These are phyloP conservation scores for Populus hybrid DNA, from an alignment of 441 rosid species.

Conservation along the genomic window DNA sequence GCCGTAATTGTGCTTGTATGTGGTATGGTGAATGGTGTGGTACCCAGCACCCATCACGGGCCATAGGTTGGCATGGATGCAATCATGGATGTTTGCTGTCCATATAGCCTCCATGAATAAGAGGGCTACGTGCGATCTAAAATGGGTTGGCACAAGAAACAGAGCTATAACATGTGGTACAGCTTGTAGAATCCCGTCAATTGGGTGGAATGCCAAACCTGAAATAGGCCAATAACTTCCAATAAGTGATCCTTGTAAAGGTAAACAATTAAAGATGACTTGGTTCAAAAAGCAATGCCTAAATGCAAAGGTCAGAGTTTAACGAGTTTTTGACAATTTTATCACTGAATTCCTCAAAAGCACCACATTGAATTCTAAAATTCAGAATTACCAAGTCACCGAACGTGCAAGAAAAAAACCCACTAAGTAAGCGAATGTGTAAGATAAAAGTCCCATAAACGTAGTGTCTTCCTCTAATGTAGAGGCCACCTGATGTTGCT, in stretches of 20 bases:
- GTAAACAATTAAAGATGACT: not conserved
- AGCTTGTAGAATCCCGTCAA: constrained; percentile 95
- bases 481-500: not conserved
- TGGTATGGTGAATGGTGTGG: constrained; percentile 95
- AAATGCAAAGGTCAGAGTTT: not conserved
- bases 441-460: not conserved
- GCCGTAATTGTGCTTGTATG: constrained; percentile 92
- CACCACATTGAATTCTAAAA: not conserved
- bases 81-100: constrained; percentile 92
- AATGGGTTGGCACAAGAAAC: constrained; percentile 76
- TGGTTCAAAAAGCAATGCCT: not conserved
- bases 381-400: not conserved
- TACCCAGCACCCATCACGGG: constrained; percentile 96
- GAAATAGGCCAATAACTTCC: constrained; percentile 21
- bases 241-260: not conserved
- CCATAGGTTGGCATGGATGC: constrained; percentile 81
- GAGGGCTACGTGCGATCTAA: constrained; percentile 66
- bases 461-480: not conserved
- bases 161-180: constrained; percentile 83
- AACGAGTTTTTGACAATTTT: not conserved
- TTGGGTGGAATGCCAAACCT: constrained; percentile 94
- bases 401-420: not conserved
- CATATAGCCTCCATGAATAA: constrained; percentile 79
- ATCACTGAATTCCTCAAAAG: not conserved
- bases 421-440: not conserved